Evolutionary conservation across 441 rosid genomes (phyloP).

Genomic region (Bocquillonia castaneifolia): DNA sequence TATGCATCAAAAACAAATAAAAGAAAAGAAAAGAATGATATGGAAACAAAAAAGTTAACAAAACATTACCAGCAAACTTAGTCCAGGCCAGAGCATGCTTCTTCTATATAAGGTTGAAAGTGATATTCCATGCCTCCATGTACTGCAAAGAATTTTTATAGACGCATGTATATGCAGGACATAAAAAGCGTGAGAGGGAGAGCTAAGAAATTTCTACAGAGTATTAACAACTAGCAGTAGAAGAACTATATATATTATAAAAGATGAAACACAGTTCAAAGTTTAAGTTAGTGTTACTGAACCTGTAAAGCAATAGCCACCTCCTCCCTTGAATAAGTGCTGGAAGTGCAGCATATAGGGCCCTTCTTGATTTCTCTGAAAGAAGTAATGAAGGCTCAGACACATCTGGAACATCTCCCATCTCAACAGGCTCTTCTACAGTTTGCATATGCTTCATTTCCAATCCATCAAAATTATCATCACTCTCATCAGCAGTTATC

Average conservation of each 20-base stretch:
- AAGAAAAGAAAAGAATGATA: not conserved
- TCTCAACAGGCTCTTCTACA: conserved; percentile 34
- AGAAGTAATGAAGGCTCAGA: conserved; percentile 91
- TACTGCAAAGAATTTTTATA: conserved; percentile 39
- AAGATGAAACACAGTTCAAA: not conserved
- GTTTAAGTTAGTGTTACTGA: not conserved
- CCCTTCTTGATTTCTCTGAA: conserved; percentile 52
- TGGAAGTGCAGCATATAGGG: conserved; percentile 73
- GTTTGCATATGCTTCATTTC: conserved; percentile 52
- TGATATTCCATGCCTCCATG: conserved; percentile 97
- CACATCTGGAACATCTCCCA: conserved; percentile 35
- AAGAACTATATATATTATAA: not conserved
- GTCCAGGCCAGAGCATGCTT: conserved; percentile 95
- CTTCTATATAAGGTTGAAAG: conserved; percentile 84
- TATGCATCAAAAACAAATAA: not conserved
- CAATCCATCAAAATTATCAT: conserved; percentile 42
- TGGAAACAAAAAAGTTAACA: not conserved
- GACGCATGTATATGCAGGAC: not conserved
- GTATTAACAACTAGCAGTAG: not conserved
- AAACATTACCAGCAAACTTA: conserved; percentile 65
- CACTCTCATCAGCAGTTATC: conserved; percentile 34
- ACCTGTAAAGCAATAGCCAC: conserved; percentile 94
- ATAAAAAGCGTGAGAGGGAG: not conserved
- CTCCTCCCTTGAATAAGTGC: conserved; percentile 83
- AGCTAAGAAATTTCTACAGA: not conserved